Conservation (phyloP, 73 alveolate species). For the Symbiodinium pilosum region DNA sequence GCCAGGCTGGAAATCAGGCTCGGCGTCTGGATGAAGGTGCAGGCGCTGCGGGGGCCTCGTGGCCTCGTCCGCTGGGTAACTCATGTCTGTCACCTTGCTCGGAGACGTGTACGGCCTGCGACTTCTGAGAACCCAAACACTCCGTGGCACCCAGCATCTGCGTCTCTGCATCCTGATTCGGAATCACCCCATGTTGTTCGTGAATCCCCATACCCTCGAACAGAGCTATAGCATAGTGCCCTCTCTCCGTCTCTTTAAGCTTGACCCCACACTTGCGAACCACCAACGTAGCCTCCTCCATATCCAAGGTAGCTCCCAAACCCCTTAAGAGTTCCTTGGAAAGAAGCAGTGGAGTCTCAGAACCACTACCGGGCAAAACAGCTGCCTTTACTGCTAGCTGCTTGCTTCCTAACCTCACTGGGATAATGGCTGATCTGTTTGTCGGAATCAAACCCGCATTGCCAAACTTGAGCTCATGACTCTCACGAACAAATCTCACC, state of each 20-base stretch:
- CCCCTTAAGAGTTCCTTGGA: slow-evolving; percentile 13
- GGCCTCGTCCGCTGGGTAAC: not conserved
- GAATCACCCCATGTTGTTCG: not conserved
- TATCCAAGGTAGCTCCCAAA: not conserved
- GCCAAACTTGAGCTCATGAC: not conserved
- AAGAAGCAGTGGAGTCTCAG: not conserved
- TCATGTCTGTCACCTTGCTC: not conserved
- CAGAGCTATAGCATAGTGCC: slow-evolving; percentile 46
- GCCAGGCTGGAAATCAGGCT: not conserved
- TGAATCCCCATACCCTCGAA: not conserved
- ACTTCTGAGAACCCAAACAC: not conserved
- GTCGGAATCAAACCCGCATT: not conserved
- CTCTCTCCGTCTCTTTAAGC: slow-evolving; percentile 7
- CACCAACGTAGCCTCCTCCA: not conserved
- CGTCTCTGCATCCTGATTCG: not conserved
- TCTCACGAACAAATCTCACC: too few relatives aligned
- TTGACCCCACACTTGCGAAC: not conserved
- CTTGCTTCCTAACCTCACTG: not conserved
- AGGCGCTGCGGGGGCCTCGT: not conserved
- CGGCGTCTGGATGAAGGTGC: not conserved
- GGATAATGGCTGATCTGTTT: not conserved
- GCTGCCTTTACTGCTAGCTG: not conserved
- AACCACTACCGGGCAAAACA: not conserved
- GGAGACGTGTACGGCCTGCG: too few relatives aligned
- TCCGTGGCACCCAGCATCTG: not conserved